Conservation (phyloP, 192 early-diverging fungal species). For the Coemansia biformis region DNA sequence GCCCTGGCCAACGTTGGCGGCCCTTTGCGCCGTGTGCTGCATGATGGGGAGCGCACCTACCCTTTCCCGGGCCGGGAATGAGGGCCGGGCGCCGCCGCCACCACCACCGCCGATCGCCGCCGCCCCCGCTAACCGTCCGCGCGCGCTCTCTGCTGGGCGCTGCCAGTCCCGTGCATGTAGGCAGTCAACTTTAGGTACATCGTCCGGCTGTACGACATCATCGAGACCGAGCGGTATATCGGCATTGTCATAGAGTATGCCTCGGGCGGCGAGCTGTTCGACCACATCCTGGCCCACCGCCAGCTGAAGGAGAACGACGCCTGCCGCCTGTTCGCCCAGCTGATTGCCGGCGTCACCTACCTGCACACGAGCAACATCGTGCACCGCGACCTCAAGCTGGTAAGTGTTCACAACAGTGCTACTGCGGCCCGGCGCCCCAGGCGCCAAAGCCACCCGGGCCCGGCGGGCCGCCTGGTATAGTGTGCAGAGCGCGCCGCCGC, state of each 20-base stretch:
- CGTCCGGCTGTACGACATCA: constrained; percentile 88
- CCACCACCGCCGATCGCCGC: no score
- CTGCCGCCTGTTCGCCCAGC: constrained; percentile 85
- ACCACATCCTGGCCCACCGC: constrained; percentile 91
- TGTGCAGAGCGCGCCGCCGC: not conserved
- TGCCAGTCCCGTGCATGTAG: constrained; percentile 44
- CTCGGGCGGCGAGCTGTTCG: constrained; percentile 95
- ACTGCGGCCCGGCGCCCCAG: not conserved
- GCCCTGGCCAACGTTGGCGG: no score
- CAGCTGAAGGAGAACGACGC: constrained; percentile 91
- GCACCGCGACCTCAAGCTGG: constrained; percentile 93
- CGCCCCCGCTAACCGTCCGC: no score
- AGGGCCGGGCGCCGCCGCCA: no score
- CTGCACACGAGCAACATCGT: constrained; percentile 91
- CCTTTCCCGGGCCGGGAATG: no score
- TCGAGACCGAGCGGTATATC: constrained; percentile 94
- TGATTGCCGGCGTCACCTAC: constrained; percentile 86
- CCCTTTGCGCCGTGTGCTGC: no score
- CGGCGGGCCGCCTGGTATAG: not conserved
- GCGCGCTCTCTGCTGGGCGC: no score
- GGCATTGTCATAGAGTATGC: constrained; percentile 97
- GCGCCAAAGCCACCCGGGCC: not conserved
- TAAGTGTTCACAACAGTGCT: constrained; percentile 34
- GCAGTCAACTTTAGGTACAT: constrained; percentile 85
- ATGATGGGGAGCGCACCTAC: no score